A percentile compares a stretch with the other conserved stretches of the same genome.
These are phyloP conservation scores for Solanum neorickii DNA, from an alignment of 257 asterid genomes.

Conservation along the genomic window DNA sequence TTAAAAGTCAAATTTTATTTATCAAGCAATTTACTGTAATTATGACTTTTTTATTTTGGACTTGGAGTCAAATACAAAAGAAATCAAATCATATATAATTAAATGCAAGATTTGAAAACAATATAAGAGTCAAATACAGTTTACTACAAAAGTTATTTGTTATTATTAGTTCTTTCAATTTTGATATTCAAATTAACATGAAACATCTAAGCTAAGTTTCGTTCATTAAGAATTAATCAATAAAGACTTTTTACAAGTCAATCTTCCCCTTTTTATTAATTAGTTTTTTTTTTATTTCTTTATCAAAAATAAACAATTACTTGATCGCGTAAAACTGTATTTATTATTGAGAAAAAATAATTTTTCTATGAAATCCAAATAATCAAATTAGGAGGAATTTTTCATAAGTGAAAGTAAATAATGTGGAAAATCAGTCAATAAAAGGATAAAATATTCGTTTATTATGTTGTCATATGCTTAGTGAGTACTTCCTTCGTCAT, in stretches of 20 bases:
- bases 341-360: not conserved
- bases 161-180: not conserved
- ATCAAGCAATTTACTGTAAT: not conserved
- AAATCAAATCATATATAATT: not conserved
- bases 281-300: not conserved
- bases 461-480: not conserved
- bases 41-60: not conserved
- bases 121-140: not conserved
- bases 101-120: not conserved
- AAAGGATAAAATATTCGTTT: not conserved
- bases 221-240: not conserved
- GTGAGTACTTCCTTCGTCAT: not conserved
- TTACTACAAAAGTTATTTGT: not conserved
- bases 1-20: not conserved
- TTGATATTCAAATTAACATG: not conserved
- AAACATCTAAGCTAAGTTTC: not conserved
- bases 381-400: not conserved
- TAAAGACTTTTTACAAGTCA: not conserved
- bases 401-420: not conserved
- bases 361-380: not conserved
- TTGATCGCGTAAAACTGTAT: not conserved
- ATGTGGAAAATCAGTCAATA: not conserved
- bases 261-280: not conserved
- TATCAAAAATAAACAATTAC: not conserved
- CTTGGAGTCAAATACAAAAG: not conserved